Evolutionary conservation across 164 flowering plant genomes (phyloP), one percentile per base, ranked within the genome.

Genomic region (Akebia trifoliata): DNA sequence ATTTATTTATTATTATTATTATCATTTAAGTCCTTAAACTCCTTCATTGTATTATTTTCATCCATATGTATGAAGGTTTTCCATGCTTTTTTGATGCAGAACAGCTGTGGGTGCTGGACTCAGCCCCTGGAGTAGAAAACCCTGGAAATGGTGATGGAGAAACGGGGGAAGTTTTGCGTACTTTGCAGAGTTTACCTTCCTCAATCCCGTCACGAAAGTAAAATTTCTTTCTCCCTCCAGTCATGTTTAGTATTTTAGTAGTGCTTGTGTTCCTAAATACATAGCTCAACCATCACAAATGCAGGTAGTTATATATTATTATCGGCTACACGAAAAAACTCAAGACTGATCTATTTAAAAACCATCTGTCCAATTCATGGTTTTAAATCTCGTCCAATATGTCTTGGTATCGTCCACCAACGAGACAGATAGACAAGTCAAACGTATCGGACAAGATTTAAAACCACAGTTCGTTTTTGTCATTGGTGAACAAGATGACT

Each of bases 61-160:
- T 8, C 4, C 55, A 28, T 15, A 49, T 34, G 8, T 63, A 35
- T 8, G 42, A 11, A 65, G 34, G 32, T 24, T 53, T 28, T 22
- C 60, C 4, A 25, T 54, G 5, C 31, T 58, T 65, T 46, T 37
- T 57, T 74, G 83, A 60, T 83, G 87, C 89, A 90, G 92, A 84
- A 61, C 99, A 93, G 97, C 61, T 93, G 48, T 93, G 97, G 96
- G 86, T 89, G 36, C 67, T 93, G 66, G 99, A 93, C 67, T 93
- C 99, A 17, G 84, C 83, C 11, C 87, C 92, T 69, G 96, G 96
- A 72, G 84, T 75, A 67, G 94, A 86, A 62, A 70, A 61, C 53
- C 59, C 77, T 40, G 79, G 73, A 31, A 51, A 66, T 14, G 74
- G 82, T 44, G 78, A 78, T 54, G 89, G 90, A 39, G 99, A 93